A percentile compares a stretch with the other conserved stretches of the same genome.
Conservation (phyloP, 2,329 filamentous ascomycete genomes). For the Paecilomyces fulvus region DNA sequence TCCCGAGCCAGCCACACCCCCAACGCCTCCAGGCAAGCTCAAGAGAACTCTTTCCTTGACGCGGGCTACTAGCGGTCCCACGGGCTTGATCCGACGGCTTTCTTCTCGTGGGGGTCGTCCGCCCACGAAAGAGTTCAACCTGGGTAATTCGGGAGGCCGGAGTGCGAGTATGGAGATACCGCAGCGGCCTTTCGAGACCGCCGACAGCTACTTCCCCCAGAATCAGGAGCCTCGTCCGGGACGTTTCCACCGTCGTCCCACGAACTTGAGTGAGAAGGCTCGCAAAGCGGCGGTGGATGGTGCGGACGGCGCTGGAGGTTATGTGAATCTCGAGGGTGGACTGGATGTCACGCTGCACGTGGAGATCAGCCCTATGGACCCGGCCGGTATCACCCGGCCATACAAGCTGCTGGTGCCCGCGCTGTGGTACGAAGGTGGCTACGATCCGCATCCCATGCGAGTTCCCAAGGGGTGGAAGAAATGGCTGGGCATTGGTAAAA, state of each 20-base stretch:
- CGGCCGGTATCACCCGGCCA: constrained; percentile 75
- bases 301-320: constrained; percentile 44
- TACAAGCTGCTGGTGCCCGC: constrained; percentile 81
- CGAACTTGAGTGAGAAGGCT: constrained; percentile 55
- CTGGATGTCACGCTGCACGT: constrained; percentile 83
- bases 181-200: constrained; percentile 29
- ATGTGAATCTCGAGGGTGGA: constrained; percentile 70
- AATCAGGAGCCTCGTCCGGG: constrained; percentile 25
- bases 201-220: constrained; percentile 25
- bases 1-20: constrained; percentile 40
- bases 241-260: constrained; percentile 60
- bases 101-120: not conserved
- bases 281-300: constrained; percentile 47
- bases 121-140: not conserved
- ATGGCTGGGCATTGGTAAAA: constrained; percentile 24
- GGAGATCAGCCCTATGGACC: constrained; percentile 78
- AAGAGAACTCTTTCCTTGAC: constrained; percentile 56
- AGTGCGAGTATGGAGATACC: not conserved
- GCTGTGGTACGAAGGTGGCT: constrained; percentile 46
- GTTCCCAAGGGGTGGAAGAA: constrained; percentile 33
- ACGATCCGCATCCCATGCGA: constrained; percentile 27
- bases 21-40: constrained; percentile 30
- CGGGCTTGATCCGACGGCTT: not conserved
- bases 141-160: not conserved
- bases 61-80: constrained; percentile 22